Conservation (phyloP, 768 basidiomycete genomes). For the Macrolepiota albuminosa region DNA sequence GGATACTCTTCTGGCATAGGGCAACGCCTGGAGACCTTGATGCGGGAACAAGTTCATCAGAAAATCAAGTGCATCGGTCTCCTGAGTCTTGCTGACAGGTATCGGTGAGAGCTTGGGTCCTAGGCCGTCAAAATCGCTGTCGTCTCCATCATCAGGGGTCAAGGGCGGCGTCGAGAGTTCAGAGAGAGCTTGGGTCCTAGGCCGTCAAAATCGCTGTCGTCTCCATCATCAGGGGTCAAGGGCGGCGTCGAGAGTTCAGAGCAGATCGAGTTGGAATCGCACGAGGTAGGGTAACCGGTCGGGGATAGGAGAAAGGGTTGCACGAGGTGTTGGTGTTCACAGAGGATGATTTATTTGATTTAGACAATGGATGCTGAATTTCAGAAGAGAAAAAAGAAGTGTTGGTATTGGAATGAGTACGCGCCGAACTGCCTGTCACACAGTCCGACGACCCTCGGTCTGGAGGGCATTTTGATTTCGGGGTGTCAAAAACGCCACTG, state of each 20-base stretch:
- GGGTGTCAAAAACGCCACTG: slow-evolving; percentile 96
- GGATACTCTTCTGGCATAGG: slow-evolving; percentile 70
- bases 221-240: slow-evolving; percentile 65
- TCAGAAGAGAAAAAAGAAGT: slow-evolving; percentile 34
- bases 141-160: slow-evolving; percentile 62
- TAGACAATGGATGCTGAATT: slow-evolving; percentile 9
- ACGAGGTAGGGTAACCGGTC: slow-evolving; percentile 32
- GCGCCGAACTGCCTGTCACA: slow-evolving; percentile 92
- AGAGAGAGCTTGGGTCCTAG: slow-evolving; percentile 31
- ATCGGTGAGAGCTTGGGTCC: slow-evolving; percentile 32
- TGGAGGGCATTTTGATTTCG: slow-evolving; percentile 90
- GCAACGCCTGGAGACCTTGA: slow-evolving; percentile 60
- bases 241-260: slow-evolving; percentile 66
- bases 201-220: slow-evolving; percentile 42
- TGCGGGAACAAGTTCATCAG: slow-evolving; percentile 76
- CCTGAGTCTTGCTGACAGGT: slow-evolving; percentile 27
- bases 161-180: slow-evolving; percentile 68
- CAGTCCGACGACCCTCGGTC: slow-evolving; percentile 92
- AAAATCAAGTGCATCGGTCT: slow-evolving; percentile 71
- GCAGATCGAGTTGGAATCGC: slow-evolving; percentile 35
- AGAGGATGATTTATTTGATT: slow-evolving; percentile 17
- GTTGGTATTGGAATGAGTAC: slow-evolving; percentile 43
- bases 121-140: slow-evolving; percentile 39
- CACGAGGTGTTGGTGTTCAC: slow-evolving; percentile 16
- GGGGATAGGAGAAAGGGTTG: slow-evolving; percentile 17